Evolutionary conservation across 2,329 filamentous ascomycete genomes (phyloP).

Genomic region (Sclerotinia glacialis): DNA sequence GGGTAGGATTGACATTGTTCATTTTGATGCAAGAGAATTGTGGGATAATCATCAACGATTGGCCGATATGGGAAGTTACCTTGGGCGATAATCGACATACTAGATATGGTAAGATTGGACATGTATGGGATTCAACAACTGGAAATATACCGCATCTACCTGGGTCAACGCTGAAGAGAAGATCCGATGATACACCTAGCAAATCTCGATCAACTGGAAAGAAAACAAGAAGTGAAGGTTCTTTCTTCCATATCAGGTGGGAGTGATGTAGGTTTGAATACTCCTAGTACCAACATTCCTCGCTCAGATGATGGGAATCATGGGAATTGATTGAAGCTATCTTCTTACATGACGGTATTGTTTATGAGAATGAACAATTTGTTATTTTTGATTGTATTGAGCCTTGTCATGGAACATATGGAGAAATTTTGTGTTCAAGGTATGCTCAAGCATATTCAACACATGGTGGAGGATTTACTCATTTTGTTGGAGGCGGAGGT

Average conservation of each 20-base stretch:
- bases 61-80: background rate
- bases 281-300: background rate
- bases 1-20: background rate
- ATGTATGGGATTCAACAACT: background rate
- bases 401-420: constrained; percentile 1
- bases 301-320: background rate
- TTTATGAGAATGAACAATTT: background rate
- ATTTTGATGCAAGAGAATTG: background rate
- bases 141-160: background rate
- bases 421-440: constrained; percentile 3
- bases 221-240: background rate
- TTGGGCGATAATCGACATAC: background rate
- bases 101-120: background rate
- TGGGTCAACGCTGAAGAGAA: background rate
- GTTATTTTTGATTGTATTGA: background rate
- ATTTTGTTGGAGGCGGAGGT: background rate
- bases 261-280: background rate
- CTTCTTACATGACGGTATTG: background rate
- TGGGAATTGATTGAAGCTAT: background rate
- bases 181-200: background rate
- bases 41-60: background rate
- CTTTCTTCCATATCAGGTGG: background rate
- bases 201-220: background rate
- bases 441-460: constrained; percentile 4
- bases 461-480: constrained; percentile 8